Conservation (phyloP, 306 rosid genomes). For the Acacia confusa region DNA sequence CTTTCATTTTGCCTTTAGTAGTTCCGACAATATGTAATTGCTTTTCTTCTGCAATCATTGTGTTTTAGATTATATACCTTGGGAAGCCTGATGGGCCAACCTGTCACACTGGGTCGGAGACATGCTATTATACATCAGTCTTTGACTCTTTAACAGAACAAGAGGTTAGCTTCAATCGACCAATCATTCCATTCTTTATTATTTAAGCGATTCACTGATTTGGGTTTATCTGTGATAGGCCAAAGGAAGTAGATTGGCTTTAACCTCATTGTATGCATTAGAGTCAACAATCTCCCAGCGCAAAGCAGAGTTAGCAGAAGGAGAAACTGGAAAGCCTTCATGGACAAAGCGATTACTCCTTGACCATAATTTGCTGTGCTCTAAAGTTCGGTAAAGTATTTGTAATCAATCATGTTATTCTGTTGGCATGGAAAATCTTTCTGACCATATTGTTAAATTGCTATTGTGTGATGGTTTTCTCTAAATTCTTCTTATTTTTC, state of each 20-base stretch:
- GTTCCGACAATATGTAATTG: not conserved
- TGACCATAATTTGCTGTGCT: constrained; percentile 63
- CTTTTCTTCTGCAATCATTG: constrained; percentile 4
- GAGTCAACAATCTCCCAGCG: constrained; percentile 72
- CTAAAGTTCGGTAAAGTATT: constrained; percentile 66
- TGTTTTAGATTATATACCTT: constrained; percentile 80
- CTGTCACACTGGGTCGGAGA: constrained; percentile 89
- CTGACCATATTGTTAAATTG: not conserved
- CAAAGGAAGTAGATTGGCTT: constrained; percentile 54
- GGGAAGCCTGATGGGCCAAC: constrained; percentile 97
- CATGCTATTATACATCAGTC: constrained; percentile 75
- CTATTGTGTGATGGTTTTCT: not conserved
- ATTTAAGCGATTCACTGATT: constrained; percentile 17
- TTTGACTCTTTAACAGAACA: constrained; percentile 49
- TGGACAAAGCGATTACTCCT: constrained; percentile 79
- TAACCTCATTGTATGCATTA: constrained; percentile 63
- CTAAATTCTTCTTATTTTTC: not conserved
- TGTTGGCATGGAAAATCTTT: constrained; percentile 13
- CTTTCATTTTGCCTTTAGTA: not conserved
- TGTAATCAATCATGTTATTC: constrained; percentile 4
- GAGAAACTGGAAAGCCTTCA: constrained; percentile 57
- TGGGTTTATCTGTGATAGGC: constrained; percentile 43
- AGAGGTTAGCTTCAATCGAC: constrained; percentile 50
- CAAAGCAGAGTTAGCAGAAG: constrained; percentile 55
- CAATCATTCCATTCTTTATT: constrained; percentile 3